phyloP scores from a whole-genome alignment of 129 eudicot species.

The Deinandra increscens region DNA sequence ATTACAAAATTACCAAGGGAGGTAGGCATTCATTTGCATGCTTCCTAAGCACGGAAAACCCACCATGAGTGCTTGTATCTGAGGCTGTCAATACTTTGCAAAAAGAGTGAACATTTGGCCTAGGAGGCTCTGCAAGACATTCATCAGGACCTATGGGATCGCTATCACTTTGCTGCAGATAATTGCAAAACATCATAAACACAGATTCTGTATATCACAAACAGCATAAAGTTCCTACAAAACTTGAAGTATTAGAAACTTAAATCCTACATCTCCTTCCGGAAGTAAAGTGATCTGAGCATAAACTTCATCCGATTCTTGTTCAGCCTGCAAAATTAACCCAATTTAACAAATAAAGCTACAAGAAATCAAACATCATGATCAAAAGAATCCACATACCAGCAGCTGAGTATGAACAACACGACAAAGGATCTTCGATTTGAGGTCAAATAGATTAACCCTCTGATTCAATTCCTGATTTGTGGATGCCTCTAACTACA shows the following conservation, averaged over 20 bases:
- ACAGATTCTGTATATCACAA: constrained; percentile 7
- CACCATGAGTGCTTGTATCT: constrained; percentile 97
- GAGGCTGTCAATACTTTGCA: constrained; percentile 92
- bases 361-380: not conserved
- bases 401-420: constrained; percentile 62
- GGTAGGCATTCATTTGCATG: constrained; percentile 97
- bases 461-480: constrained; percentile 72
- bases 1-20: constrained; percentile 54
- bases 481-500: constrained; percentile 88
- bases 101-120: constrained; percentile 73
- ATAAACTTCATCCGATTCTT: constrained; percentile 92
- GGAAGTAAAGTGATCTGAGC: constrained; percentile 84
- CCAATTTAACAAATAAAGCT: not conserved
- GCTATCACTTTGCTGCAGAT: constrained; percentile 58
- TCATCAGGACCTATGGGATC: constrained; percentile 63
- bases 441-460: constrained; percentile 60
- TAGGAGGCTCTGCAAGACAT: constrained; percentile 48
- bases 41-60: constrained; percentile 86
- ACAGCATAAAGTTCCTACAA: constrained; percentile 11
- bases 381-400: too few species aligned
- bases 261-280: constrained; percentile 63
- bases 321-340: constrained; percentile 64
- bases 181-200: not conserved
- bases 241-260: not conserved
- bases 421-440: constrained; percentile 80